A percentile compares a stretch with the other conserved stretches of the same genome.
Conservation (phyloP, 768 basidiomycete species). For the Kwoniella bestiolae region DNA sequence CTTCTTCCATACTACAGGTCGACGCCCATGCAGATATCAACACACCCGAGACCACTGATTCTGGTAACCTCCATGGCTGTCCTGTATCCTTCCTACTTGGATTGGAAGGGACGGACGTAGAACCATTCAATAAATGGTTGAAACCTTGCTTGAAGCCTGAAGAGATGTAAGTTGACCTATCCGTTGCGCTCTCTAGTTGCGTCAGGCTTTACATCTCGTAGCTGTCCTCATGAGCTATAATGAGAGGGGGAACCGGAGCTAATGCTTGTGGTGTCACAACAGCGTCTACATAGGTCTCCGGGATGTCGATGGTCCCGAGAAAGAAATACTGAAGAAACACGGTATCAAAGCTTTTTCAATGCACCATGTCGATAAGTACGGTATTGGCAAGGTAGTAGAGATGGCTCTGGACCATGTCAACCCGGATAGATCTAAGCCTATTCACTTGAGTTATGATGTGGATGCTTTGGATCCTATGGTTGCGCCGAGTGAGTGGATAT, state of each 20-base stretch:
- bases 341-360: constrained; percentile 84
- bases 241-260: not conserved
- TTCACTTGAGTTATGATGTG: constrained; percentile 96
- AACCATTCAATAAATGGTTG: constrained; percentile 62
- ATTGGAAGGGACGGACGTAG: constrained; percentile 60
- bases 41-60: constrained; percentile 74
- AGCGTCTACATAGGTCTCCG: constrained; percentile 94
- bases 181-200: not conserved
- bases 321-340: constrained; percentile 78
- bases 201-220: no score
- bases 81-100: constrained; percentile 89
- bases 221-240: no score
- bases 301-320: constrained; percentile 88
- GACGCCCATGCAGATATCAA: constrained; percentile 99
- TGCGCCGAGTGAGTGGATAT: constrained; percentile 71
- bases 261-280: not conserved
- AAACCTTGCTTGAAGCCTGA: constrained; percentile 71
- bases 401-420: constrained; percentile 96
- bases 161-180: constrained; percentile 61
- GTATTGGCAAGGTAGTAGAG: constrained; percentile 91
- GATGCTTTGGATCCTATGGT: constrained; percentile 92
- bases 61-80: constrained; percentile 97
- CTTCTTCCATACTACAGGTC: constrained; percentile 57
- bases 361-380: constrained; percentile 83
- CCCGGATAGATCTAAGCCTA: constrained; percentile 77